Percentiles rank a stretch among this genome's conserved stretches.
Evolutionary conservation across 192 early-diverging fungal genomes (phyloP).

Genomic region (Allomyces javanicus): DNA sequence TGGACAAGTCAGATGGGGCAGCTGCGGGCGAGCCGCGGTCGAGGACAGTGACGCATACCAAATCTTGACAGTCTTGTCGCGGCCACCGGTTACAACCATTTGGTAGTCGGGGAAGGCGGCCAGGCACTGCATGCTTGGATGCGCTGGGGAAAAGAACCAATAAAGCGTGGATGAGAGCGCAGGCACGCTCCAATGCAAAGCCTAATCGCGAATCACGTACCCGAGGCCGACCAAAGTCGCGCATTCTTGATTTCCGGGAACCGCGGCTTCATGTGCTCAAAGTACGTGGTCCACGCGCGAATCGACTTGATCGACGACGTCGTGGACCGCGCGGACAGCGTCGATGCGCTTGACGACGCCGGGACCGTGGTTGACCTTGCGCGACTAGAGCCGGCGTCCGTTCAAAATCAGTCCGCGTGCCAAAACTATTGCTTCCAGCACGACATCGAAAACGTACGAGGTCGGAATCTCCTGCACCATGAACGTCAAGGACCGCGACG

Average conservation of each 20-base stretch:
- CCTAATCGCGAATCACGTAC: not conserved
- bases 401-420: not conserved
- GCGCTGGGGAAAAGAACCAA: not conserved
- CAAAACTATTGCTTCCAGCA: not conserved
- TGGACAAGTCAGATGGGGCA: not conserved
- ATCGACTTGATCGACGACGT: not conserved
- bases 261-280: not conserved
- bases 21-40: not conserved
- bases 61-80: not conserved
- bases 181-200: not conserved
- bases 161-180: no score
- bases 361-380: not conserved
- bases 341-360: not conserved
- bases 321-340: not conserved
- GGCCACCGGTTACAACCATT: not conserved
- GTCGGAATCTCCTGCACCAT: not conserved
- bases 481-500: not conserved
- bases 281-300: not conserved
- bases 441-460: not conserved
- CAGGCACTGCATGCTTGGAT: not conserved
- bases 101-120: no score
- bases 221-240: not conserved
- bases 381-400: no score
- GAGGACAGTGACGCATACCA: not conserved
- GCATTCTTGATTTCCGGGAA: not conserved